Base-by-base conservation (phyloP, 495 filamentous ascomycete genomes). In the Tuber aestivum region DNA sequence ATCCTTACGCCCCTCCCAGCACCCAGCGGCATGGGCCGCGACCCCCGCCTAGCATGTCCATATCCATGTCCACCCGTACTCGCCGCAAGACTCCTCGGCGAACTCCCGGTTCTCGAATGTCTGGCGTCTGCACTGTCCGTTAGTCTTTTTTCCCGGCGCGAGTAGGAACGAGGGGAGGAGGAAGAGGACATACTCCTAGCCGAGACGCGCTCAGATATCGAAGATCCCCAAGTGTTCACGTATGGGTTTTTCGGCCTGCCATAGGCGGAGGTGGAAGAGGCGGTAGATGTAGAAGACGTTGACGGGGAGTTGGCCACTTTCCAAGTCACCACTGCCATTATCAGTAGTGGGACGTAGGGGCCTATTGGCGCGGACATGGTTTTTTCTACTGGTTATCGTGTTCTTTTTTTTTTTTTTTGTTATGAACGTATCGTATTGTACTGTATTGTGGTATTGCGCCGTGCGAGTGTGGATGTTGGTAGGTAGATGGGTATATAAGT, bases 221-320 rank as follows among this genome's bases (percentile, higher is more conserved):
- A 65, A 12, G 56, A 65, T 32, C 27, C 56, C 56, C 56, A 32
- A 18, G n/a, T 12, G 27, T 14, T 65, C 16, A 32, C 9, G 56
- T 32, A 32, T 4, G n/a, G 12, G 3, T 32, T 65, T 65, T n/a
- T 56, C 48, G 23, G 8, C 48, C 48, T 21, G 21, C n/a, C n/a
- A n/a, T 7, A 56, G 3, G 56, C 5, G 56, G 56, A 65, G 23
- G 48, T 1, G 48, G 48, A 27, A 14, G 23, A 56, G n/a, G 56
- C 32, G 56, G 56, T 3, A 6, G 56, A 65, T 10, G 56, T 16
- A 3, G 56, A 27, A 27, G n/a, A 65, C 5, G 27, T 65, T 16
- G 56, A 65, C 12, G 56, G n/a, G 32, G 56, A 65, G 56, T 65
- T 65, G 56, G 56, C 56, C 12, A 65, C 56, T 65, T 65, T 65